These are phyloP conservation scores for Plectosphaerella sp. DNA, from an alignment of 2,329 filamentous ascomycete species.

Conservation along the genomic window DNA sequence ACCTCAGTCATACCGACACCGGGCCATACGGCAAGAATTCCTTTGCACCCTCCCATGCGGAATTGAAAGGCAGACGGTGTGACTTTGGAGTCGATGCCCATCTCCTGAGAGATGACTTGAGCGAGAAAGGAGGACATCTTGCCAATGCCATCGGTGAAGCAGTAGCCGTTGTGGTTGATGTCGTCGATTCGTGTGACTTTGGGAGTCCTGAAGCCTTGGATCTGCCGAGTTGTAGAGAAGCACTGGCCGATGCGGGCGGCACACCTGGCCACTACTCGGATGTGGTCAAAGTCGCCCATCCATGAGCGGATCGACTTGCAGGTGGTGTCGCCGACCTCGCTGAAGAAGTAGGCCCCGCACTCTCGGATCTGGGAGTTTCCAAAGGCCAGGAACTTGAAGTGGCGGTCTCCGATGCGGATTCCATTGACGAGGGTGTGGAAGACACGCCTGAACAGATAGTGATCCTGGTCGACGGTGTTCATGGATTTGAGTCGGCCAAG, in stretches of 20 bases:
- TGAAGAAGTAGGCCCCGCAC: slow-evolving; percentile 90
- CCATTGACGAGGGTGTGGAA: slow-evolving; percentile 69
- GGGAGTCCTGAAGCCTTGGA: slow-evolving; percentile 59
- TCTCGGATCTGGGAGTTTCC: slow-evolving; percentile 95
- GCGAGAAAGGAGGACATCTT: slow-evolving; percentile 82
- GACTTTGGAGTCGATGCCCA: slow-evolving; percentile 52
- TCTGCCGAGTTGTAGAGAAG: slow-evolving; percentile 85
- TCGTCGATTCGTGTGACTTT: slow-evolving; percentile 62
- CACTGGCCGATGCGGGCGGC: slow-evolving; percentile 88
- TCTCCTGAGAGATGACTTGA: slow-evolving; percentile 65
- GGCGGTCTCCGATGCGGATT: slow-evolving; percentile 74
- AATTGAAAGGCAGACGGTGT: slow-evolving; percentile 87
- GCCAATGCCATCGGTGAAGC: slow-evolving; percentile 89
- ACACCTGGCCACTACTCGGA: slow-evolving; percentile 81
- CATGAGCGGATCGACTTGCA: slow-evolving; percentile 74
- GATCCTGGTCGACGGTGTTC: slow-evolving; percentile 50
- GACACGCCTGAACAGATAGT: slow-evolving; percentile 71
- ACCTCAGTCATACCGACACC: slow-evolving; percentile 64
- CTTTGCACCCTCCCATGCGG: slow-evolving; percentile 88
- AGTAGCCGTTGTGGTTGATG: slow-evolving; percentile 62
- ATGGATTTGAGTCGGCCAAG: slow-evolving; percentile 55
- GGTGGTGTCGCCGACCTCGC: slow-evolving; percentile 59
- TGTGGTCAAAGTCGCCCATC: slow-evolving; percentile 84
- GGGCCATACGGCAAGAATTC: slow-evolving; percentile 74
- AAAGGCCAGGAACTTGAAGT: slow-evolving; percentile 87